These are phyloP conservation scores for Oryza glumipatula DNA, from an alignment of 176 grass and related monocot species.

Conservation along the genomic window DNA sequence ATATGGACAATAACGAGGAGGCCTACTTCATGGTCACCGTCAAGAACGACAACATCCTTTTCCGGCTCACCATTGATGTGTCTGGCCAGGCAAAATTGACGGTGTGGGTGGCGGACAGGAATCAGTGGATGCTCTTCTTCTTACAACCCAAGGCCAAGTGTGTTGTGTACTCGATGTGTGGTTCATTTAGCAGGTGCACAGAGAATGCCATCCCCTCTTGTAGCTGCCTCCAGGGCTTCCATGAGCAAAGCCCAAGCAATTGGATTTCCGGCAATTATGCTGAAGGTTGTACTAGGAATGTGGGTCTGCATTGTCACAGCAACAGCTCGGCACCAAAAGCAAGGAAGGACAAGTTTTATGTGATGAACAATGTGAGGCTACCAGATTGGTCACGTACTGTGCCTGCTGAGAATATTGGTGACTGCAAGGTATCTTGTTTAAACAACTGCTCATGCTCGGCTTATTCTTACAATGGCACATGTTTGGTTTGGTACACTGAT, in stretches of 20 bases:
- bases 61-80: background rate
- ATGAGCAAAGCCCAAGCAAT: background rate
- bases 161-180: slow-evolving; percentile 35
- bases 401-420: background rate
- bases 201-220: slow-evolving; percentile 2
- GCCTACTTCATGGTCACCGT: slow-evolving; percentile 12
- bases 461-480: slow-evolving; percentile 33
- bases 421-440: slow-evolving; percentile 35
- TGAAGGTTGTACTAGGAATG: slow-evolving; percentile 40
- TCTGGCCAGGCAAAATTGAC: slow-evolving; percentile 17
- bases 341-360: slow-evolving; percentile 32
- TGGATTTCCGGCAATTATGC: slow-evolving; percentile 28
- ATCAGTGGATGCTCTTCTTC: slow-evolving; percentile 21
- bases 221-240: slow-evolving; percentile 45
- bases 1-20: background rate
- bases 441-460: slow-evolving; percentile 46
- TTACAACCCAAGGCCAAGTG: slow-evolving; percentile 22
- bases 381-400: slow-evolving; percentile 6
- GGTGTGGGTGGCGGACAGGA: background rate
- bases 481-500: slow-evolving; percentile 26
- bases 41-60: slow-evolving; percentile 5
- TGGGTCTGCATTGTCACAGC: slow-evolving; percentile 25
- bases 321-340: background rate
- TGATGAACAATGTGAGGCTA: slow-evolving; percentile 14
- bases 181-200: slow-evolving; percentile 41